Percentiles rank a stretch among this genome's conserved stretches.
Conservation (phyloP, 371 early-diverging fungal genomes). For the Mortierella sp. region DNA sequence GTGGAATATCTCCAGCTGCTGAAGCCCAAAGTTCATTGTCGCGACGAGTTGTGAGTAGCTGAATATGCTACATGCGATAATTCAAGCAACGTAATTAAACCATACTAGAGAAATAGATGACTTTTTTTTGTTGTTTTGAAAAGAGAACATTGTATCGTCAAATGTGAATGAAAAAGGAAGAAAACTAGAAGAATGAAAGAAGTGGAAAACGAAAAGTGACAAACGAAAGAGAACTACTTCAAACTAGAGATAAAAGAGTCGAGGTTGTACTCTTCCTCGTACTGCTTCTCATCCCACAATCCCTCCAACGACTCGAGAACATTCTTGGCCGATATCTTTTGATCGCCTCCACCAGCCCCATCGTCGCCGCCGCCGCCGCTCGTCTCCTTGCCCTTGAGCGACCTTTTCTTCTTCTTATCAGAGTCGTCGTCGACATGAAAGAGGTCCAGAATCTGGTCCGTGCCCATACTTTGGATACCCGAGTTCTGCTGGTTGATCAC, state of each 20-base stretch:
- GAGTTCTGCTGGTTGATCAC: constrained; percentile 98
- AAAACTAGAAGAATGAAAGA: neutral
- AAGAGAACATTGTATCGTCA: neutral
- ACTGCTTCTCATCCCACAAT: constrained; percentile 96
- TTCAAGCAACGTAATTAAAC: too few species aligned
- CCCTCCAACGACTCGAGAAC: constrained; percentile 88
- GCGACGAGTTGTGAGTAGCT: constrained; percentile 43
- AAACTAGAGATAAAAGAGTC: constrained; percentile 86
- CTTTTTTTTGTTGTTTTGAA: neutral
- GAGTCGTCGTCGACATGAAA: constrained; percentile 72
- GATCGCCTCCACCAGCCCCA: constrained; percentile 33
- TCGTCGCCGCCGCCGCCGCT: constrained; percentile 16
- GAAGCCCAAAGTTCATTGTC: constrained; percentile 21
- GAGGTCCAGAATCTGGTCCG: constrained; percentile 93
- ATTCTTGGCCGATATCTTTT: constrained; percentile 77
- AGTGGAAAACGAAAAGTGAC: neutral
- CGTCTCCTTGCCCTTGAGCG: constrained; percentile 39
- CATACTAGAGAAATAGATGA: too few species aligned
- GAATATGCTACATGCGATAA: too few species aligned
- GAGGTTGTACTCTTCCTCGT: constrained; percentile 90
- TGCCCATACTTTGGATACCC: constrained; percentile 93
- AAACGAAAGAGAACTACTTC: constrained; percentile 49
- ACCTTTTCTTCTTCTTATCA: constrained; percentile 54
- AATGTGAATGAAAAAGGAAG: neutral
- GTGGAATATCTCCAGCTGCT: constrained; percentile 69